Percentiles rank a stretch among this genome's conserved stretches.
phyloP scores from a whole-genome alignment of 495 filamentous ascomycete species.

The Penicillium flavigenum region DNA sequence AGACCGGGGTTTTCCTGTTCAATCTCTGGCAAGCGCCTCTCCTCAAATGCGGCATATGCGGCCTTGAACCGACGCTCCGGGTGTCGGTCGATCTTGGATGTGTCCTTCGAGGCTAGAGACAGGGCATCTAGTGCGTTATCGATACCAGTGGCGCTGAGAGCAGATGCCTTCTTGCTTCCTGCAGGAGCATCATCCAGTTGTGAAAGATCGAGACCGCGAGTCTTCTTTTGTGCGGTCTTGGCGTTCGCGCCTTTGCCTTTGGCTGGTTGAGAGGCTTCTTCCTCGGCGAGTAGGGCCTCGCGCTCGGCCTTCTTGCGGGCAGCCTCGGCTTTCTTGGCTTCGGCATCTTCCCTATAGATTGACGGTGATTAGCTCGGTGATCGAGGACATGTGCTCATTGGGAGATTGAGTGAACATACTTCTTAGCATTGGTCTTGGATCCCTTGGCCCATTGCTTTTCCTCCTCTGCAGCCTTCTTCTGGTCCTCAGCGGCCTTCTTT shows the following conservation, averaged over 20 bases:
- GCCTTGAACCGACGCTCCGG: slow-evolving; percentile 84
- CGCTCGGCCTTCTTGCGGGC: slow-evolving; percentile 87
- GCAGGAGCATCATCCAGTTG: slow-evolving; percentile 59
- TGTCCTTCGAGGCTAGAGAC: slow-evolving; percentile 54
- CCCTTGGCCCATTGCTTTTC: slow-evolving; percentile 82
- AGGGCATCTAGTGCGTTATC: slow-evolving; percentile 89
- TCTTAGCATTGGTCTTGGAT: slow-evolving; percentile 77
- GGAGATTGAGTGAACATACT: slow-evolving; percentile 54
- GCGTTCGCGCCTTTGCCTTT: slow-evolving; percentile 59
- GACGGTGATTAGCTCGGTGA: slow-evolving; percentile 17
- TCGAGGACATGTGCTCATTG: not conserved
- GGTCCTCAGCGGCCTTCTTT: slow-evolving; percentile 69
- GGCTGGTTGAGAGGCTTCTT: slow-evolving; percentile 64
- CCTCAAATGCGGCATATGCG: slow-evolving; percentile 84
- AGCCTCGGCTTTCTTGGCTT: slow-evolving; percentile 79
- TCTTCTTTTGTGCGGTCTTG: slow-evolving; percentile 68
- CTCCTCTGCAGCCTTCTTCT: slow-evolving; percentile 67
- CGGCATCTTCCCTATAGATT: slow-evolving; percentile 69
- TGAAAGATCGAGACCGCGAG: slow-evolving; percentile 62
- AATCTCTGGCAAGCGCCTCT: slow-evolving; percentile 79
- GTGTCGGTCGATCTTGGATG: slow-evolving; percentile 75
- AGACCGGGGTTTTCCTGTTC: slow-evolving; percentile 76
- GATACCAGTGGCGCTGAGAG: slow-evolving; percentile 79
- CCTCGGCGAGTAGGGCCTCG: slow-evolving; percentile 77
- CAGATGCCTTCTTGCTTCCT: slow-evolving; percentile 39